Evolutionary conservation across 768 basidiomycete genomes (phyloP).

Genomic region (Amanita rubescens): DNA sequence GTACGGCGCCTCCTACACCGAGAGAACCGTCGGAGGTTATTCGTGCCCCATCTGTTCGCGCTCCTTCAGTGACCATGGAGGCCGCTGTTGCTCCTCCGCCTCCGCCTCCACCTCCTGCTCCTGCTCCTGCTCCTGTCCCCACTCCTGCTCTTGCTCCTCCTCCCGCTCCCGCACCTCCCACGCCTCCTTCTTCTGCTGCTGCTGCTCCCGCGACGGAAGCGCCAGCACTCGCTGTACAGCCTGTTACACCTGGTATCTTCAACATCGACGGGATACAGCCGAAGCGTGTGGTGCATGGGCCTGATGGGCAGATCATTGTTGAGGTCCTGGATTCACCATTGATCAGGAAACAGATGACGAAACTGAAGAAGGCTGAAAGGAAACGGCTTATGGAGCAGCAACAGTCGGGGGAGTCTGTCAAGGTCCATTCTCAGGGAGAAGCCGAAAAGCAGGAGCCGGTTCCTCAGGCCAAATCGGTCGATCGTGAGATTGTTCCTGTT

Average conservation of each 20-base stretch:
- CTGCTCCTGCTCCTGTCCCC: neutral
- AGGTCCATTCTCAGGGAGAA: neutral
- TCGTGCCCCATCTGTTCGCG: neutral
- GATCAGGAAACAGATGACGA: constrained; percentile 51
- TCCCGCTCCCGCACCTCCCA: neutral
- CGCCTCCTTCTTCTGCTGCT: neutral
- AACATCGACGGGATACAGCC: constrained; percentile 14
- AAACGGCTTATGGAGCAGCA: constrained; percentile 16
- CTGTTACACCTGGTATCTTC: constrained; percentile 4
- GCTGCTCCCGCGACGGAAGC: neutral
- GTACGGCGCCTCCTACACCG: neutral
- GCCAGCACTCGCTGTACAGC: neutral
- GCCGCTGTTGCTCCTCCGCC: neutral
- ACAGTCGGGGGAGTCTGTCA: constrained; percentile 11
- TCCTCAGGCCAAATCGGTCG: neutral
- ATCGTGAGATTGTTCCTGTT: neutral
- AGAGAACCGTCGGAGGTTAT: neutral
- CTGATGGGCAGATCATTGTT: constrained; percentile 51
- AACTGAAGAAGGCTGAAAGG: constrained; percentile 36
- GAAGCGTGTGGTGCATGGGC: constrained; percentile 20
- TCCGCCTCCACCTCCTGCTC: neutral
- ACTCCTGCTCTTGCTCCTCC: neutral
- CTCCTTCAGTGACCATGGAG: neutral
- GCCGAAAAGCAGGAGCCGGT: neutral
- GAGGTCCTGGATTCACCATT: constrained; percentile 70